A percentile compares a stretch with the other conserved stretches of the same genome.
Evolutionary conservation across 2,329 filamentous ascomycete species (phyloP).

Genomic region (Dactylellina parvicollis): DNA sequence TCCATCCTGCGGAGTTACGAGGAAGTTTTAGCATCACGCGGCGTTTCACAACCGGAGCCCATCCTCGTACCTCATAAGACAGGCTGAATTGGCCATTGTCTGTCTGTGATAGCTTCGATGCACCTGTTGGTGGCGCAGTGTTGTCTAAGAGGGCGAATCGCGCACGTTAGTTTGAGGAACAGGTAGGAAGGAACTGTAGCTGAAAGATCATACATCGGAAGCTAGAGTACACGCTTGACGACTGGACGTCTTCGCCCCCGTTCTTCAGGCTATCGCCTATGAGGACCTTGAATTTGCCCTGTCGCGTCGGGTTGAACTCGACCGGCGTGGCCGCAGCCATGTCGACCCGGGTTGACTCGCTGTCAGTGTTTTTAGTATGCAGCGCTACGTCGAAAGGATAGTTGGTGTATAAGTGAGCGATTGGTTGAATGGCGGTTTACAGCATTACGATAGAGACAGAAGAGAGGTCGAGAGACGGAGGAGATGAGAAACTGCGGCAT

Average conservation of each 20-base stretch:
- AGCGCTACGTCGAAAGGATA: background rate
- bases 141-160: slow-evolving; percentile 11
- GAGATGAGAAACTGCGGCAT: background rate
- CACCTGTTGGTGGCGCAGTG: slow-evolving; percentile 18
- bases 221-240: slow-evolving; percentile 33
- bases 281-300: slow-evolving; percentile 53
- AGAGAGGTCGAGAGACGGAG: slow-evolving; percentile 1
- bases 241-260: slow-evolving; percentile 28
- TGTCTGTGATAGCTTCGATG: slow-evolving; percentile 27
- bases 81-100: slow-evolving; percentile 36
- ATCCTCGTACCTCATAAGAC: slow-evolving; percentile 29
- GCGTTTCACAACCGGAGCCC: background rate
- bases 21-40: background rate
- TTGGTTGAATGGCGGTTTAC: background rate
- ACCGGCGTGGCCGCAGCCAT: slow-evolving; percentile 39
- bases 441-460: background rate
- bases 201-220: slow-evolving; percentile 32
- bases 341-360: background rate
- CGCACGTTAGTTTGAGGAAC: slow-evolving; percentile 10
- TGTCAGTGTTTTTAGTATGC: background rate
- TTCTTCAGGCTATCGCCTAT: slow-evolving; percentile 48
- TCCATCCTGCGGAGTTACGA: slow-evolving; percentile 16
- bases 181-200: background rate
- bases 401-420: background rate
- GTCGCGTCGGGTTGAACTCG: slow-evolving; percentile 53